Evolutionary conservation across 768 basidiomycete genomes (phyloP), one percentile per base, ranked within the genome.

Genomic region (Kockovaella imperatae): DNA sequence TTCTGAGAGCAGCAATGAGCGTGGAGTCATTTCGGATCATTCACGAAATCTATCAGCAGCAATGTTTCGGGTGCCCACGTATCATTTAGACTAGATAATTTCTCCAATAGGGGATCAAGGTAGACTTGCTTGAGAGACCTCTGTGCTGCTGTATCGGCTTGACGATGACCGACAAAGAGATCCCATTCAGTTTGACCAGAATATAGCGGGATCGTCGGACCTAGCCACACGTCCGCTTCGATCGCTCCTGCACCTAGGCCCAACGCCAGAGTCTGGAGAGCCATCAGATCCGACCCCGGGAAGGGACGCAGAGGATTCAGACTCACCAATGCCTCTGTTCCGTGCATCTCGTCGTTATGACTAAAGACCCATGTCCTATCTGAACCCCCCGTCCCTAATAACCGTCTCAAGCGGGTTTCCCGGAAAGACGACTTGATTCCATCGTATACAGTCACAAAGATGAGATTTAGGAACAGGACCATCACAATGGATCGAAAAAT

Each of bases 261-360:
- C 11, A 54, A 34, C 2, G 61, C 61, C 4, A 54, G 50, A 11
- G 34, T 48, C 60, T 62, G 23, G 10, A 21, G 14, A n/a, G 29
- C n/a, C 25, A 17, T 24, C 26, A 47, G 35, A 20, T 10, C 24
- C 15, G 34, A n/a, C n/a, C n/a, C n/a, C n/a, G n/a, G n/a, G n/a
- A 26, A 8, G 17, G 1, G n/a, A 18, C 39, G n/a, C 20, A 29
- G 23, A 3, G 25, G 21, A 2, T n/a, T n/a, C n/a, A n/a, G 2
- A 53, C 62, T 46, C 26, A 64, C 62, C 14, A 60, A 45, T 14
- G 58, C 50, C 26, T 53, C 21, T 3, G 23, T 17, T 11, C 56
- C 56, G n/a, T 64, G 62, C 59, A 58, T 56, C 42, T 64, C 62
- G 35, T 64, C 62, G 43, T 64, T 64, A 47, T 64, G 62, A 38